Evolutionary conservation across 1,284 basidiomycete genomes (phyloP).

Genomic region (Fistulina hepatica): DNA sequence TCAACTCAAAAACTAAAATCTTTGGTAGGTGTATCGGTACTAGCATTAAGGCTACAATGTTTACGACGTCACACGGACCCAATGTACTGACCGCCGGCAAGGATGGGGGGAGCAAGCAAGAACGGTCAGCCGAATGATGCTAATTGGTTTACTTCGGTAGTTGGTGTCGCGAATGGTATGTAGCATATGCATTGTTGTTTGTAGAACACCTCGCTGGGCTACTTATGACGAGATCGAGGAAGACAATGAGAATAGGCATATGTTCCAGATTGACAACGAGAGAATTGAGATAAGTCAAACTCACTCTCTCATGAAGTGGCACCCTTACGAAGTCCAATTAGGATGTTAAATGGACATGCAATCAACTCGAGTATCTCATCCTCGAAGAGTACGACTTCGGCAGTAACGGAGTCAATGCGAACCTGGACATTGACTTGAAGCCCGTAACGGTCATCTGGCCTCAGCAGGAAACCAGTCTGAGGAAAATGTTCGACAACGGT

Average conservation of each 20-base stretch:
- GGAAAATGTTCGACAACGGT: constrained; percentile 98
- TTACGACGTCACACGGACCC: constrained; percentile 73
- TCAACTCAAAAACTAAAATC: too few relatives aligned
- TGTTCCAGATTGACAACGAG: constrained; percentile 85
- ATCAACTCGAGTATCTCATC: constrained; percentile 92
- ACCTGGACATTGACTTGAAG: constrained; percentile 94
- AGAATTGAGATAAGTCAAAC: constrained; percentile 70
- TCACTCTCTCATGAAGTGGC: constrained; percentile 4
- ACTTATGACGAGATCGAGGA: constrained; percentile 84
- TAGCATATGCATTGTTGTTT: constrained; percentile 9
- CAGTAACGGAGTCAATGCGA: constrained; percentile 89
- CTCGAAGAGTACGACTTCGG: constrained; percentile 97
- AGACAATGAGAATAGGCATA: constrained; percentile 90
- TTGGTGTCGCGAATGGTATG: constrained; percentile 81
- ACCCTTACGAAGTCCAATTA: constrained; percentile 24
- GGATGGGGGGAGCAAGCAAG: constrained; percentile 23
- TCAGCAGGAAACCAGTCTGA: constrained; percentile 93
- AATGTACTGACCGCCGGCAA: constrained; percentile 63
- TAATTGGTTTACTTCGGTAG: constrained; percentile 81
- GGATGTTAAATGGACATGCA: constrained; percentile 90
- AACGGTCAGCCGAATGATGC: constrained; percentile 40
- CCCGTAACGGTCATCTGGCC: constrained; percentile 92
- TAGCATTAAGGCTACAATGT: constrained; percentile 64
- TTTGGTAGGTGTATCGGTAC: too few relatives aligned
- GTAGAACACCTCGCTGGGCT: constrained; percentile 3